Evolutionary conservation across 495 filamentous ascomycete genomes (phyloP), one percentile per base, ranked within the genome.

Genomic region (Aspergillus heteromorphus): DNA sequence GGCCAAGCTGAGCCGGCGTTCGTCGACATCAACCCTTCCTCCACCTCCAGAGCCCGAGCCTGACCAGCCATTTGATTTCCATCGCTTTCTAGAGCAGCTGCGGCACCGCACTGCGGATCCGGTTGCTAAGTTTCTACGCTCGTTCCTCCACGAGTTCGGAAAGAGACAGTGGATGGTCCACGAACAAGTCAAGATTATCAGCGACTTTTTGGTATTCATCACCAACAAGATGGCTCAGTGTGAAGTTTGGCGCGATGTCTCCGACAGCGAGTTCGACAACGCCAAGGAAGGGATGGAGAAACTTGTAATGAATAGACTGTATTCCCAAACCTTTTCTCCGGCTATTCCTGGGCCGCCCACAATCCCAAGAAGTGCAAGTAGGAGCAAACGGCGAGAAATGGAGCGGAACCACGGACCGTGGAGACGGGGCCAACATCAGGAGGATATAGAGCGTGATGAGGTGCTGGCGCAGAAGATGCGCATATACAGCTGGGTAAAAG

Each of bases 81-180:
- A 97, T 70, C 83, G 93, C 6, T 99, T 99, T 63, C 71, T 99
- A 49, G 92, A 96, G 62, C 93, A 99, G 65, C 76, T 99, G 23
- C 85, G 93, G 49, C 92, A 97, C 70, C 87, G 92, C 45, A 96
- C 92, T 19, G 95, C 93, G 16, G 93, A 99, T 61, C 95, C 93
- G 5, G 92, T 99, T 1, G 95, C 93, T 11, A 88, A 89, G 58
- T 99, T 95, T 66, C 80, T 99, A 17, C 86, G 92, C 42, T 97
- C 92, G 6, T 99, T 99, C 65, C 75, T 99, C 11, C 79, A 82
- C 31, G 93, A 97, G 67, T 99, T 99, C 72, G 89, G 87, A 10
- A 99, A 99, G 72, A 89, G 90, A 60, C 95, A 97, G 69, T 99
- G 93, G 93, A 95, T 95, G 92, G 93, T 95, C 7, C 93, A 97